phyloP scores from a whole-genome alignment of 306 rosid species.

The Comarum palustre region DNA sequence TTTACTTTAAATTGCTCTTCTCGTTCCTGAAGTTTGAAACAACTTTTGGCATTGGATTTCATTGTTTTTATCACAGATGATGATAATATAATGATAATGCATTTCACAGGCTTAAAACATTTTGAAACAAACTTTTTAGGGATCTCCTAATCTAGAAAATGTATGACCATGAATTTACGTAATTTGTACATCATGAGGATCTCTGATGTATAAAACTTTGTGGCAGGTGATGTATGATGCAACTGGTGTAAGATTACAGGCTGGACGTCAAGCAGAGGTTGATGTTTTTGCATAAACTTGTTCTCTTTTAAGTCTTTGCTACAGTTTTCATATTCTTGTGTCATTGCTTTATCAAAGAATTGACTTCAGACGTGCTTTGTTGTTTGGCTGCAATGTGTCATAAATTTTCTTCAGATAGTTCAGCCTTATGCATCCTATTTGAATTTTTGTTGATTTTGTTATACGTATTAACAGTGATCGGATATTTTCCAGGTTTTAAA shows the following conservation, averaged over 20 bases:
- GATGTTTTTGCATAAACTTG: conserved; percentile 23
- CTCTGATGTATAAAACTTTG: conserved; percentile 37
- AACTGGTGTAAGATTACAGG: conserved; percentile 95
- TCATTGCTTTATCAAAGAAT: conserved; percentile 8
- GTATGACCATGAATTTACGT: conserved; percentile 16
- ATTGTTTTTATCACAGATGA: neutral
- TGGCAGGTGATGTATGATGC: conserved; percentile 99
- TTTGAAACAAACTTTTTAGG: neutral
- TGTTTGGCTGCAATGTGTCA: conserved; percentile 5
- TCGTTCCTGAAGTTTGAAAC: neutral
- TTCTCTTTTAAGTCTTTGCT: neutral
- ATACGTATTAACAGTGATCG: conserved; percentile 10
- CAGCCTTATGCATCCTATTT: neutral
- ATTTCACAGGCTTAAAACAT: neutral
- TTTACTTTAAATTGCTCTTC: neutral
- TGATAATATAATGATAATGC: neutral
- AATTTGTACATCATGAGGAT: conserved; percentile 15
- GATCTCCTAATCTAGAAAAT: neutral
- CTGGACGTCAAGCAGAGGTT: conserved; percentile 99
- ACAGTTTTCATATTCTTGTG: neutral
- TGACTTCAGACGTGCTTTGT: conserved; percentile 19
- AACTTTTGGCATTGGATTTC: neutral
- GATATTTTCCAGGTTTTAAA: conserved; percentile 60
- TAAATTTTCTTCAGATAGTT: neutral
- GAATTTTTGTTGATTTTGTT: conserved; percentile 14